Base-by-base conservation (phyloP, 306 rosid species). In the Sphenostylis stenocarpa region DNA sequence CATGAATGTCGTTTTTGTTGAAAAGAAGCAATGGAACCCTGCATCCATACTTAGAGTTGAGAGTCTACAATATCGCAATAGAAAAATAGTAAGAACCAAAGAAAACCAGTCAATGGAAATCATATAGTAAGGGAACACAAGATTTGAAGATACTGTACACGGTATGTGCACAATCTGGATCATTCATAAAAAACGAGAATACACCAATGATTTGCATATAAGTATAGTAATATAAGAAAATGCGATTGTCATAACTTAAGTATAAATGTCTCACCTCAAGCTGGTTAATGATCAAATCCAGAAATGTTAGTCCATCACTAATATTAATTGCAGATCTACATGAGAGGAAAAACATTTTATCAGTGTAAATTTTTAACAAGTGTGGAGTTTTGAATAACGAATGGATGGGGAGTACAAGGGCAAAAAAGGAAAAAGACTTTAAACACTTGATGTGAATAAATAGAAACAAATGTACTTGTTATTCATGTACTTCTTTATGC, bases 1-100 rank as follows among this genome's bases (percentile, higher is more conserved):
- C 85, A 11, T 90, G 88, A 56, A 87, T 83, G 41, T 78, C 84
- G 49, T 53, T 69, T 58, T 89, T 41, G 82, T 88, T 77, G 72
- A 88, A 66, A 76, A 90, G 82, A 72, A 88, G 65, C 85, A 92
- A 70, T 15, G 96, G 97, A 79, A 90, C 85, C 15, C 60, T 84
- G 86, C 87, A 82, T 47, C 87, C 86, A 67, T 84, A 92, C 84
- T 85, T 82, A 61, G 84, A 75, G 73, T 87, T 81, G 56, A 90
- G 87, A 55, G 78, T 73, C 97, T 92, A 70, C 75, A 86, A 56
- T 83, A 81, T 64, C 20, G 1, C 76, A 82, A 72, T 3, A 62
- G 64, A 36, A 41, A 52, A 39, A 67, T 20, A 73, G 36, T 72
- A 24, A 83, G 69, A 57, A 58, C 28, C 52, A 67, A 49, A 66